Base-by-base conservation (phyloP, 192 early-diverging fungal species). In the Coemansia sp. region DNA sequence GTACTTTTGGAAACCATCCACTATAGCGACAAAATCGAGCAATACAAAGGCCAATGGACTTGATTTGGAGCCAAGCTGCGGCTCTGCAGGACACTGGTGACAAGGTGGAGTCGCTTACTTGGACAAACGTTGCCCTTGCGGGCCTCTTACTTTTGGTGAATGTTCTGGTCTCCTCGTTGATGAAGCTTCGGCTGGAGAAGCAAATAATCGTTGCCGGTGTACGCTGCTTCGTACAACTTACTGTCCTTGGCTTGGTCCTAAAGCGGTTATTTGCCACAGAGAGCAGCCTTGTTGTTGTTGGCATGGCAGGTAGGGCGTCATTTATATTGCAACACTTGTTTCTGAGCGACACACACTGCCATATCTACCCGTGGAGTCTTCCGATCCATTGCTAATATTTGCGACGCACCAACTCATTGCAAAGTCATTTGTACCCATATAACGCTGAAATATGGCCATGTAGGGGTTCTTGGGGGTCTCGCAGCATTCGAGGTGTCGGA, bases 171-270 rank as follows among this genome's bases (percentile, higher is more conserved):
- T 82, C 74, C 2, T 65, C 52, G 11, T 40, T 36, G 5, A 45
- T 82, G 63, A 50, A 45, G 19, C 66, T 82, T 41, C 22, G 61
- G 33, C 57, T 82, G 8, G 71, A 73, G 43, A 68, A 48, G 53
- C 71, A 86, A 33, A 71, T 95, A 11, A 75, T 92, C n/a, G 76
- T 93, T 29, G 81, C 90, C 17, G 84, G 89, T 1, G 55, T 84
- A 20, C 86, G 92, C 43, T 92, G 90, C 69, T 72, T 93, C 48
- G 80, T 92, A 10, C 93, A 95, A 71, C 82, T 95, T 48, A 86
- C 88, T 0, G 63, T 93, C 32, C 88, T 95, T 72, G 91, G 91
- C 2, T 69, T 83, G 23, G 71, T 92, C 7, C 79, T 92, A 19
- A 76, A 89, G 69, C 84, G 85, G 60, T 84, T 92, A 35, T 90